Evolutionary conservation across 2,329 filamentous ascomycete species (phyloP).

Genomic region (Talaromyces islandicus): DNA sequence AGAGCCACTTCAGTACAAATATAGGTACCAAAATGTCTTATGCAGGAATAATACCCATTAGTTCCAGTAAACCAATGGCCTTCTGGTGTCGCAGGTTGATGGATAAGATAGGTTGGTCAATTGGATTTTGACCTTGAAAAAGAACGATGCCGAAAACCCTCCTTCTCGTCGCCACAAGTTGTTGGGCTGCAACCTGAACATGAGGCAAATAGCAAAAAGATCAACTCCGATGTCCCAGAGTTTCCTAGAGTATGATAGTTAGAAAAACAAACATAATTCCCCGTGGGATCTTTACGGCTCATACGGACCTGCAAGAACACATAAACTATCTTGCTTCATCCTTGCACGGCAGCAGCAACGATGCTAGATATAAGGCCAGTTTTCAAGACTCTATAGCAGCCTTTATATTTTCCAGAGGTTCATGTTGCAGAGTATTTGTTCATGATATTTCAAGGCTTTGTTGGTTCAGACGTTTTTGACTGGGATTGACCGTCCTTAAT

Average conservation of each 20-base stretch:
- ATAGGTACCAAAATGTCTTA: background rate
- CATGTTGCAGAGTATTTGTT: background rate
- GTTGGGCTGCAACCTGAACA: slow-evolving; percentile 8
- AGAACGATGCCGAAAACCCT: background rate
- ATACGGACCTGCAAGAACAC: background rate
- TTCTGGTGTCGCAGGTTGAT: background rate
- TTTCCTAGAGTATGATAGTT: background rate
- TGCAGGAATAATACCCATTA: background rate
- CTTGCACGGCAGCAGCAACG: background rate
- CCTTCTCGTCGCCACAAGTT: background rate
- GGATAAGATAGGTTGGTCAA: background rate
- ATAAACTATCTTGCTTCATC: background rate
- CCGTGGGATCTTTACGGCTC: background rate
- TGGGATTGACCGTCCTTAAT: no score
- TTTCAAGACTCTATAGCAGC: background rate
- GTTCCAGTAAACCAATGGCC: background rate
- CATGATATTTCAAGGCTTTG: no score
- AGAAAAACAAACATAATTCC: background rate
- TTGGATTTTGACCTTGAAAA: background rate
- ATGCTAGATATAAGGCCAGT: background rate
- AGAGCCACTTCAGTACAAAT: background rate
- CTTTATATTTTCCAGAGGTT: background rate
- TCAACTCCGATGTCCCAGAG: background rate
- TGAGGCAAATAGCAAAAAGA: background rate
- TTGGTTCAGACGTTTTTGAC: no score